Evolutionary conservation across 192 early-diverging fungal species (phyloP).

Genomic region (Rhizophlyctis rosea): DNA sequence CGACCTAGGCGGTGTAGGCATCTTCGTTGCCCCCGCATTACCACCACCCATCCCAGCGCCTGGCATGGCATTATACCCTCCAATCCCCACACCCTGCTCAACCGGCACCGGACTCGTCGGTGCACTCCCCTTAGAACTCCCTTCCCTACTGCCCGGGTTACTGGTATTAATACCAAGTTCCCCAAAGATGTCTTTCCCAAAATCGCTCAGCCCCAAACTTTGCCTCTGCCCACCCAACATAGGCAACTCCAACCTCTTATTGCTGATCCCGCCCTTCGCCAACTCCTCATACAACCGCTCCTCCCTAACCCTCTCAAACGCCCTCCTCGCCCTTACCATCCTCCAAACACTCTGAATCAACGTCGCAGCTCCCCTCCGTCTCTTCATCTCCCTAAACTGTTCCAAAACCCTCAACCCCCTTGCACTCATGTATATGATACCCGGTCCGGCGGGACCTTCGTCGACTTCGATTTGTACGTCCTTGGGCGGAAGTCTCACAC

Average conservation of each 20-base stretch:
- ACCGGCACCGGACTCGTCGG: no score
- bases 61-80: no score
- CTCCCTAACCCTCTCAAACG: slow-evolving; percentile 4
- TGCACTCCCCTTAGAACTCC: no score
- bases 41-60: no score
- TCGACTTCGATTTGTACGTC: slow-evolving; percentile 2
- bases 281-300: not conserved
- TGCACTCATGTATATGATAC: slow-evolving; percentile 13
- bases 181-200: no score
- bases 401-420: slow-evolving; percentile 29
- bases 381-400: slow-evolving; percentile 11
- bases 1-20: no score
- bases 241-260: slow-evolving; percentile 3
- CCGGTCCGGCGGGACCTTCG: slow-evolving; percentile 17
- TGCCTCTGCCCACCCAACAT: not conserved
- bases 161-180: no score
- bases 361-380: slow-evolving; percentile 22
- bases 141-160: no score
- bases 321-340: slow-evolving; percentile 16
- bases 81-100: no score
- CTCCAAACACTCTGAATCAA: slow-evolving; percentile 33
- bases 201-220: slow-evolving; percentile 13
- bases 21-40: no score
- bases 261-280: not conserved
- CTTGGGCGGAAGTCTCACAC: not conserved